Evolutionary conservation across 768 basidiomycete species (phyloP).

Genomic region (Auricularia sp.): DNA sequence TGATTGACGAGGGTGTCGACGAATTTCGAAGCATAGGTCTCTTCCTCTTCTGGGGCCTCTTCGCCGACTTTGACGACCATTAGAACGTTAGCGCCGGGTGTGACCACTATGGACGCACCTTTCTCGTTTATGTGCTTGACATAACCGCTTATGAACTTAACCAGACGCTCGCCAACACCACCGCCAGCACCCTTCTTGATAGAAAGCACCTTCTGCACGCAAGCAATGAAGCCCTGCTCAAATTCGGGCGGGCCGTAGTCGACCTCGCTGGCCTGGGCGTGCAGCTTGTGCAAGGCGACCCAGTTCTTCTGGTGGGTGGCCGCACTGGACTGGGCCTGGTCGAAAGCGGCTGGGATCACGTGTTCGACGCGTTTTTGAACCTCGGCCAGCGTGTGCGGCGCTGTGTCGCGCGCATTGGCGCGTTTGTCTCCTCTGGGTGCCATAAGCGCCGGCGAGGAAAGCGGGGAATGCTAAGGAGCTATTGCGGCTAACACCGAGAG

Average conservation of each 20-base stretch:
- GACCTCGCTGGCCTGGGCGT: slow-evolving; percentile 48
- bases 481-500: too few relatives aligned
- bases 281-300: slow-evolving; percentile 72
- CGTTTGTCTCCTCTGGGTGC: neutral
- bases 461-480: too few relatives aligned
- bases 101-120: slow-evolving; percentile 30
- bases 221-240: slow-evolving; percentile 48
- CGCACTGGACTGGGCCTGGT: slow-evolving; percentile 61
- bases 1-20: slow-evolving; percentile 55
- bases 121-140: slow-evolving; percentile 66
- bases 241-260: slow-evolving; percentile 47
- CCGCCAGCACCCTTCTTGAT: slow-evolving; percentile 60
- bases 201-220: slow-evolving; percentile 50
- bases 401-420: neutral
- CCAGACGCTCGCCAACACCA: slow-evolving; percentile 40
- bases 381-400: neutral
- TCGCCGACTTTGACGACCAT: neutral
- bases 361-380: slow-evolving; percentile 4
- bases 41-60: slow-evolving; percentile 38
- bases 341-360: slow-evolving; percentile 56
- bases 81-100: too few relatives aligned
- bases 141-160: slow-evolving; percentile 79
- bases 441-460: neutral
- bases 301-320: slow-evolving; percentile 88
- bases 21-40: slow-evolving; percentile 61